Conservation (phyloP, 139 green algal genomes). For the Picocystis salinarum region DNA sequence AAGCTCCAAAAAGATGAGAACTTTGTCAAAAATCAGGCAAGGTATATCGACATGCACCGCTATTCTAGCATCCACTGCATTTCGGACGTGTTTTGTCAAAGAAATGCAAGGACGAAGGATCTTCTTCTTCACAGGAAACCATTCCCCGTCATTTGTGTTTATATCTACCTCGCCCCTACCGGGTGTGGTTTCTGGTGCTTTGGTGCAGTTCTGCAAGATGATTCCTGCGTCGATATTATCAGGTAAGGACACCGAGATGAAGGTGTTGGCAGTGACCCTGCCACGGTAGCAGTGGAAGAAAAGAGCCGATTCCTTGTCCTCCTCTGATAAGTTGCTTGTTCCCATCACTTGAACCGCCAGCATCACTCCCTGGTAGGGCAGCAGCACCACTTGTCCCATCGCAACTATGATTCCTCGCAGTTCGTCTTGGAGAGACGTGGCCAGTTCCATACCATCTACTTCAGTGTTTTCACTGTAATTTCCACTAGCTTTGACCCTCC, state of each 20-base stretch:
- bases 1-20: constrained; percentile 45
- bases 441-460: too few relatives aligned
- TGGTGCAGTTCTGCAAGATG: constrained; percentile 1
- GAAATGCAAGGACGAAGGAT: constrained; percentile 43
- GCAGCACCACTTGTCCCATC: too few relatives aligned
- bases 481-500: too few relatives aligned
- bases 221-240: not conserved
- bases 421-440: too few relatives aligned
- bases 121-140: constrained; percentile 36
- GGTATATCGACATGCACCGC: constrained; percentile 21
- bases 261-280: constrained; percentile 20
- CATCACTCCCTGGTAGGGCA: not conserved
- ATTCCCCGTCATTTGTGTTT: constrained; percentile 32
- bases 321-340: constrained; percentile 17
- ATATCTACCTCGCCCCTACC: constrained; percentile 14
- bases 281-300: constrained; percentile 46
- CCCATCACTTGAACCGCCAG: constrained; percentile 22
- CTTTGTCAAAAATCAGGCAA: constrained; percentile 42
- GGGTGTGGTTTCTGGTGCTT: not conserved
- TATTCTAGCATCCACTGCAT: not conserved
- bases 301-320: constrained; percentile 18
- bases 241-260: constrained; percentile 9
- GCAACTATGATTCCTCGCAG: too few relatives aligned
- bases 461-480: too few relatives aligned
- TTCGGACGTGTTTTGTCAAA: constrained; percentile 25